Evolutionary conservation across 208 protist species (phyloP), one percentile per base, ranked within the genome.

Genomic region (Acanthamoeba castellanii): DNA sequence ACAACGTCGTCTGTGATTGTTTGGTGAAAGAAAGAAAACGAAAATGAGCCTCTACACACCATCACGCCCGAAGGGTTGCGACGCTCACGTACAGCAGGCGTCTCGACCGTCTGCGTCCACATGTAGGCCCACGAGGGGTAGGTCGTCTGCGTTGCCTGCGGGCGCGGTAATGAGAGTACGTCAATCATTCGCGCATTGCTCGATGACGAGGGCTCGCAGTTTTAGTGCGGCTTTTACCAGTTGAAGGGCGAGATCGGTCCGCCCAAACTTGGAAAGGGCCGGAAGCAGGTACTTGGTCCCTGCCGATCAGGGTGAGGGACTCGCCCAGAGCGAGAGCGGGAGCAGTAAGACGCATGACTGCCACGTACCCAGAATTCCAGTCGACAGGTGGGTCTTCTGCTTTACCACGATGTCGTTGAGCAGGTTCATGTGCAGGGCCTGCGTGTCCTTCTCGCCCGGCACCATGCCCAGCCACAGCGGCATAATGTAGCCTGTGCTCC

Each of bases 101-200:
- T 47, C 64, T 95, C 94, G 1, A 95, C n/a, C 0, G 45, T 45
- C 82, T 95, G 92, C 37, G 47, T 84, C 42, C 92, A 55, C 88
- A 95, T 95, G 94, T 95, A 95, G n/a, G 76, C 94, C 42, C 92
- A 68, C 30, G 87, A 95, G 16, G 94, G 94, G 47, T 95, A 95
- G 18, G 57, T 57, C 37, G 81, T 94, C 59, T 55, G 72, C 42
- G 52, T 81, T 3, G 72, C 72, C 72, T 81, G 72, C 22, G 16
- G 22, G 4, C 27, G 34, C 9, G 9, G 42, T 6, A 32, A 50
- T 9, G 37, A 42, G 72, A 50, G 30, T 8, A 25, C 8, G 64
- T 70, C 20, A 32, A 30, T 25, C 64, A 11, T 7, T 22, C 27
- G 27, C 27, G 22, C 20, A 9, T 5, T 47, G 16, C 16, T 37